phyloP scores from a whole-genome alignment of 495 filamentous ascomycete genomes.

The Collariella sp. region DNA sequence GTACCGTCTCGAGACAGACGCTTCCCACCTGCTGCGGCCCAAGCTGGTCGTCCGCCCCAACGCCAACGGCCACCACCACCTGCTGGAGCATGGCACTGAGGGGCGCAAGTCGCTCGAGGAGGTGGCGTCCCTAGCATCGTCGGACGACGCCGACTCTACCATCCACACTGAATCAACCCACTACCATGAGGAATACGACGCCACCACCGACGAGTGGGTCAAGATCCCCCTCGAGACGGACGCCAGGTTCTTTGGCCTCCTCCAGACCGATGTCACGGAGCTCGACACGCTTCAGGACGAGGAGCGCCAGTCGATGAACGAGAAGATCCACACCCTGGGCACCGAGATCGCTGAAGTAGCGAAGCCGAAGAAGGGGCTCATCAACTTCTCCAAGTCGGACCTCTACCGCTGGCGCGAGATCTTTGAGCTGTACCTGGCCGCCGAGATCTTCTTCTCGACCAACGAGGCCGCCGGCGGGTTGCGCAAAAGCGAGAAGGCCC shows the following conservation, averaged over 20 bases:
- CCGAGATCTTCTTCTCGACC: conserved; percentile 64
- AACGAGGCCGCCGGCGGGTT: conserved; percentile 51
- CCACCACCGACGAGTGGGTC: conserved; percentile 31
- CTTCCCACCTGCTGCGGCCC: conserved; percentile 20
- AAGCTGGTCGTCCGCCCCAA: conserved; percentile 22
- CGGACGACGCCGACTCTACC: neutral
- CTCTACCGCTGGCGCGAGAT: conserved; percentile 64
- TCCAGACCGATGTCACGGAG: conserved; percentile 52
- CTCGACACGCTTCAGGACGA: conserved; percentile 51
- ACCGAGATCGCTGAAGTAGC: conserved; percentile 49
- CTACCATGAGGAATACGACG: neutral
- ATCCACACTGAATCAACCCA: neutral
- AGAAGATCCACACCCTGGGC: conserved; percentile 47
- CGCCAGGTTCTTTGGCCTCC: conserved; percentile 56
- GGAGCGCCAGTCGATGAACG: conserved; percentile 47
- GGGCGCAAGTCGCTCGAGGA: conserved; percentile 2
- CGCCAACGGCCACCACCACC: neutral
- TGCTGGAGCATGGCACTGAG: neutral
- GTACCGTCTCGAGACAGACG: conserved; percentile 38
- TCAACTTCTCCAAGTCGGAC: conserved; percentile 49
- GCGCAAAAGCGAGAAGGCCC: conserved; percentile 44
- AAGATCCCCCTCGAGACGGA: conserved; percentile 61
- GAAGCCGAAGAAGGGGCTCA: conserved; percentile 36
- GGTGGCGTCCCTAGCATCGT: neutral
- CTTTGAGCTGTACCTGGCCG: conserved; percentile 61